These are phyloP conservation scores for Chaetomiaceae sp. DNA, from an alignment of 2,329 filamentous ascomycete species.

Conservation along the genomic window DNA sequence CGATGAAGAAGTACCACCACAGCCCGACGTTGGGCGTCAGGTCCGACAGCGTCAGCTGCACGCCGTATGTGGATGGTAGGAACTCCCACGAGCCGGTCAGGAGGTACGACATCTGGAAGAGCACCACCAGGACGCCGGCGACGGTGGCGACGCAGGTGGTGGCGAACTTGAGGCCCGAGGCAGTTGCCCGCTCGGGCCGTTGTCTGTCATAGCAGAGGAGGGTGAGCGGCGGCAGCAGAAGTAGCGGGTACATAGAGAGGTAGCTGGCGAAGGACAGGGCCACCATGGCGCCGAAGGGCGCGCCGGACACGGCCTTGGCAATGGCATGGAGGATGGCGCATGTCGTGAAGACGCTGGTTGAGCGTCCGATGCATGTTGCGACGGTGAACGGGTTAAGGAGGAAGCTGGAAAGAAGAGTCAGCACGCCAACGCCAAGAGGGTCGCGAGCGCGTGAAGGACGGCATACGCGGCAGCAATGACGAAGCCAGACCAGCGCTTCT, in stretches of 20 bases:
- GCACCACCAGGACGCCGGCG: constrained; percentile 45
- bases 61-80: constrained; percentile 80
- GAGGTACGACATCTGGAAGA: constrained; percentile 66
- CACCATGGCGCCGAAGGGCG: constrained; percentile 69
- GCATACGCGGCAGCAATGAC: constrained; percentile 73
- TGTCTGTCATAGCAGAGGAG: constrained; percentile 73
- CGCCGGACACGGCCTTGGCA: constrained; percentile 69
- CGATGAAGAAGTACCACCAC: constrained; percentile 99
- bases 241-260: constrained; percentile 82
- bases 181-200: constrained; percentile 28
- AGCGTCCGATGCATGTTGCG: constrained; percentile 80
- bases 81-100: constrained; percentile 85
- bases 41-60: constrained; percentile 84
- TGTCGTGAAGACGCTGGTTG: constrained; percentile 83
- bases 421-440: background rate
- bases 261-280: constrained; percentile 84
- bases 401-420: constrained; percentile 57
- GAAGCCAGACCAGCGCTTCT: constrained; percentile 66
- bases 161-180: constrained; percentile 45
- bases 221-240: constrained; percentile 76
- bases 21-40: constrained; percentile 91
- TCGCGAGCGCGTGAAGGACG: background rate
- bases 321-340: constrained; percentile 81
- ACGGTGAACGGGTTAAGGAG: constrained; percentile 94
- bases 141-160: constrained; percentile 48